Percentiles rank a stretch among this genome's conserved stretches.
Conservation (phyloP, 2,329 filamentous ascomycete species). For the Fusarium annulatum region DNA sequence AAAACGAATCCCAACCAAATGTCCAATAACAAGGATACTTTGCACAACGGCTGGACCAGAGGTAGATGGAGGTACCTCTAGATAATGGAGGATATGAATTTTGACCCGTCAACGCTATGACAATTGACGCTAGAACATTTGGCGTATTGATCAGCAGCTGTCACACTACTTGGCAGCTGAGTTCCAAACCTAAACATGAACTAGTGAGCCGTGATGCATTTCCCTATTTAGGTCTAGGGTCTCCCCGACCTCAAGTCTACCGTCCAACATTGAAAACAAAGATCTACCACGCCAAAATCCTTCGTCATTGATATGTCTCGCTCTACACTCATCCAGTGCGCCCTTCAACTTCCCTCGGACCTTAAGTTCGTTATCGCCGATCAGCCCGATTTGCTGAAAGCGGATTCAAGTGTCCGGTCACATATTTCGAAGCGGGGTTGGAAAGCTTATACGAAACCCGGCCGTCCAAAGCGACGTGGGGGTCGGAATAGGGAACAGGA, state of each 20-base stretch:
- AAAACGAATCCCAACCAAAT: no score
- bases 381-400: background rate
- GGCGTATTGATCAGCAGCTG: background rate
- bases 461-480: background rate
- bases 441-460: background rate
- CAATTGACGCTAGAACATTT: background rate
- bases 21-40: no score
- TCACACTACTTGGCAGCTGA: background rate
- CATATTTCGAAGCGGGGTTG: background rate
- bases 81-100: accelerated
- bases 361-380: background rate
- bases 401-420: background rate
- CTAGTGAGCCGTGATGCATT: background rate
- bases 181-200: background rate
- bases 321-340: no score
- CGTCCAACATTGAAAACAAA: background rate
- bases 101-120: background rate
- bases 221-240: background rate
- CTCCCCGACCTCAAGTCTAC: accelerated
- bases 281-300: background rate
- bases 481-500: background rate
- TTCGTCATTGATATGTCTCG: background rate
- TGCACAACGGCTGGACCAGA: accelerated
- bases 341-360: accelerated
- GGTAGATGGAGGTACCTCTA: background rate